Evolutionary conservation across 345 rosid species (phyloP), one percentile per base, ranked within the genome.

Genomic region (Barbarea vulgaris): DNA sequence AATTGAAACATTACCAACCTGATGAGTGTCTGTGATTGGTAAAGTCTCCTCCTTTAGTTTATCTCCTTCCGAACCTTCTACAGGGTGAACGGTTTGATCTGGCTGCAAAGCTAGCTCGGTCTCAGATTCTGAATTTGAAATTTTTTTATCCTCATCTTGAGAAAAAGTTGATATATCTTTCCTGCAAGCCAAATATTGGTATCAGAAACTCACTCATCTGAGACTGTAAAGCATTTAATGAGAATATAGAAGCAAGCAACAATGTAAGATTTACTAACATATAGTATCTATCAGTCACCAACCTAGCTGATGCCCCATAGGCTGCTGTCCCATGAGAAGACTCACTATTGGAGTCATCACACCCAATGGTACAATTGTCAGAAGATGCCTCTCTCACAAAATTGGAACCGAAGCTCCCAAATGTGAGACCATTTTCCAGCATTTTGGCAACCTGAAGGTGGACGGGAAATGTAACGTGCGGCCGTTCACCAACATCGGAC

Each of bases 391-490:
- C 36, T 48, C 82, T 85, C 22, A 74, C 52, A 76, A 85, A 74
- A 79, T 44, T 70, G 70, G 85, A 59, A 73, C 69, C 90, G 69
- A 93, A 88, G 84, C 93, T 93, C 84, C 98, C 98, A 86, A 93
- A 93, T 64, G 87, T 84, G 76, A 93, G 79, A 22, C 93, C 93
- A 77, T 81, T 87, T 72, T 85, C 87, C 31, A 90, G 76, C 77
- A 82, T 88, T 79, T 88, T 88, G 47, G 93, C 80, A 46, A 81
- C 90, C 79, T 84, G 83, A 75, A 90, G 87, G 86, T 87, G 96
- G 78, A 74, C 79, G 7, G 98, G 95, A 50, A 93, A 93, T 36
- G 86, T 93, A 21, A 93, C 96, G 57, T 85, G 89, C 41, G 83
- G 83, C 51, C 87, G 82, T 74, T 78, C 87, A 70, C 72, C 62